These are phyloP conservation scores for Amanita jacksonii DNA, from an alignment of 768 basidiomycete species.

Conservation along the genomic window DNA sequence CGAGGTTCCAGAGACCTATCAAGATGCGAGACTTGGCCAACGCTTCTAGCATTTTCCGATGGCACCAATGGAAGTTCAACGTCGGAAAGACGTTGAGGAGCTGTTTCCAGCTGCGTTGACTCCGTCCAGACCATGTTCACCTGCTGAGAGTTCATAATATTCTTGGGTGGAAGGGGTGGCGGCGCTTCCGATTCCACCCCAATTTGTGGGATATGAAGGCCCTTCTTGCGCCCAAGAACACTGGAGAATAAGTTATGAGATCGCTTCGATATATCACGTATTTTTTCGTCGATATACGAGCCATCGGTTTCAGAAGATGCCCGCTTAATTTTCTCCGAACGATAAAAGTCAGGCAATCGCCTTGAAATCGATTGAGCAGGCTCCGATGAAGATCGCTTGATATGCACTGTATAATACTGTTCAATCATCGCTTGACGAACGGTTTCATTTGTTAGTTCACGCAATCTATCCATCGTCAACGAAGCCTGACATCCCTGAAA, in stretches of 20 bases:
- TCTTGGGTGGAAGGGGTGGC: background rate
- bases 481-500: conserved; percentile 1
- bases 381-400: conserved; percentile 2
- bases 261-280: no score
- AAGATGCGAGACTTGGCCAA: background rate
- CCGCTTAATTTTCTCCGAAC: background rate
- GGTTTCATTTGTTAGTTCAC: background rate
- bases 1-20: background rate
- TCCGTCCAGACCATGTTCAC: no score
- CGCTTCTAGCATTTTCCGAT: background rate
- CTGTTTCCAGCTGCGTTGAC: no score
- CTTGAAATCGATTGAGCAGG: background rate
- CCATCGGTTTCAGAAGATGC: background rate
- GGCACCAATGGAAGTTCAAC: background rate
- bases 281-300: background rate
- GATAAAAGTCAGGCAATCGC: background rate
- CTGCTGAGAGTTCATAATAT: background rate
- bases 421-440: background rate
- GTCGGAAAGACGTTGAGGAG: no score
- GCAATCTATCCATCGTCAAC: background rate
- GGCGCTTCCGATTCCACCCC: background rate
- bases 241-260: no score
- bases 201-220: no score
- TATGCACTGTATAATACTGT: background rate
- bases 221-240: no score